phyloP scores from a whole-genome alignment of 2,329 filamentous ascomycete species.

The Thermoascus crustaceus region DNA sequence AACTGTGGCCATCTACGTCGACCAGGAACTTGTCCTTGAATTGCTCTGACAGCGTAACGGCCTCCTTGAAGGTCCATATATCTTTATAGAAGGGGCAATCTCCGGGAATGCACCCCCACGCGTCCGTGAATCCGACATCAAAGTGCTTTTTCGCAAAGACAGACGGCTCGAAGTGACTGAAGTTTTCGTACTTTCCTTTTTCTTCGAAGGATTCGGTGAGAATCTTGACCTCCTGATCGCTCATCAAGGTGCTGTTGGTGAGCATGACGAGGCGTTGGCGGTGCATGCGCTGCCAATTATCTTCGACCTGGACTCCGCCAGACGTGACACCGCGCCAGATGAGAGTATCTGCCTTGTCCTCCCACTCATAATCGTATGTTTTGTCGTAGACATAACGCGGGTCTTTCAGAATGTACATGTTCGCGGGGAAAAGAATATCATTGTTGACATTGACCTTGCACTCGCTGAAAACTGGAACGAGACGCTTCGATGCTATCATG shows the following conservation, averaged over 20 bases:
- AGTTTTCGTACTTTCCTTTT: no score
- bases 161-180: no score
- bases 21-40: constrained; percentile 67
- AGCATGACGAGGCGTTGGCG: no score
- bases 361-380: constrained; percentile 48
- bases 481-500: constrained; percentile 53
- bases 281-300: constrained; percentile 58
- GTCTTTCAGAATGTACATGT: constrained; percentile 55
- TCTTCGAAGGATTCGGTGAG: no score
- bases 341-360: constrained; percentile 54
- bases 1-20: constrained; percentile 60
- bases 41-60: no score
- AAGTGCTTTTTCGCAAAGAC: no score
- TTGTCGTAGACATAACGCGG: constrained; percentile 43
- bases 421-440: constrained; percentile 66
- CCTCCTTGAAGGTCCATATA: no score
- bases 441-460: constrained; percentile 64
- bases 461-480: constrained; percentile 68
- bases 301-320: constrained; percentile 45
- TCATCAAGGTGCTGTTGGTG: no score
- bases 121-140: no score
- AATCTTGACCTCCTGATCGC: no score
- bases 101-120: no score
- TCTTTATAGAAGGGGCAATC: no score
- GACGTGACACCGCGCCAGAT: constrained; percentile 66